A percentile compares a stretch with the other conserved stretches of the same genome.
Conservation (phyloP, 169 alveolate species). For the Plasmodium billcollinsi region DNA sequence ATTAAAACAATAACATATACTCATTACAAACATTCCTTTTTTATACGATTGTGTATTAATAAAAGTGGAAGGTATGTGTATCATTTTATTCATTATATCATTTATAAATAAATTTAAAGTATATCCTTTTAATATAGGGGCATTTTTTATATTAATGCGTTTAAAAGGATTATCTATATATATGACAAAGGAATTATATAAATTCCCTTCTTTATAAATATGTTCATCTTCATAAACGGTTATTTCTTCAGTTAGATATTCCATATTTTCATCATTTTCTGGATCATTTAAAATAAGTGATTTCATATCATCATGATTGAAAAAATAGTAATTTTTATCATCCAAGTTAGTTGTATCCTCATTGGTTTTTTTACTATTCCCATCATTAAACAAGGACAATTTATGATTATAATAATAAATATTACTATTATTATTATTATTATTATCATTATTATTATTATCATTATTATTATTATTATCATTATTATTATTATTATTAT, state of each 20-base stretch:
- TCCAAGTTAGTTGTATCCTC: background rate
- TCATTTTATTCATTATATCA: slow-evolving; percentile 63
- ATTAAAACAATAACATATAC: slow-evolving; percentile 22
- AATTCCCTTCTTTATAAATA: slow-evolving; percentile 16
- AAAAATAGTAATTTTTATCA: no score
- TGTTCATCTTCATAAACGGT: slow-evolving; percentile 46
- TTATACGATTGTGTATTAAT: slow-evolving; percentile 25
- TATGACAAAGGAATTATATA: slow-evolving; percentile 19
- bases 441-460: no score
- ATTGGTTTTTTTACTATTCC: background rate
- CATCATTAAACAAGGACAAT: background rate
- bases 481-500: no score
- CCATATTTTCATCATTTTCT: slow-evolving; percentile 4
- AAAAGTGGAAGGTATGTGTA: slow-evolving; percentile 64
- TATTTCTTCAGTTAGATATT: slow-evolving; percentile 20
- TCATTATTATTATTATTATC: no score
- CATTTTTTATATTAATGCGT: slow-evolving; percentile 39
- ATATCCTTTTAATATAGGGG: slow-evolving; percentile 40
- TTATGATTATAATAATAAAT: background rate
- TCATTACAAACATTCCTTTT: slow-evolving; percentile 29
- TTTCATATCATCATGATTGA: no score
- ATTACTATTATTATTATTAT: no score
- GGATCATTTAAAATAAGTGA: no score
- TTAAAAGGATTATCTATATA: slow-evolving; percentile 37
- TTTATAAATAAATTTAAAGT: slow-evolving; percentile 37